Conservation (phyloP, 2,329 filamentous ascomycete genomes). For the Sordariomycetes sp. region DNA sequence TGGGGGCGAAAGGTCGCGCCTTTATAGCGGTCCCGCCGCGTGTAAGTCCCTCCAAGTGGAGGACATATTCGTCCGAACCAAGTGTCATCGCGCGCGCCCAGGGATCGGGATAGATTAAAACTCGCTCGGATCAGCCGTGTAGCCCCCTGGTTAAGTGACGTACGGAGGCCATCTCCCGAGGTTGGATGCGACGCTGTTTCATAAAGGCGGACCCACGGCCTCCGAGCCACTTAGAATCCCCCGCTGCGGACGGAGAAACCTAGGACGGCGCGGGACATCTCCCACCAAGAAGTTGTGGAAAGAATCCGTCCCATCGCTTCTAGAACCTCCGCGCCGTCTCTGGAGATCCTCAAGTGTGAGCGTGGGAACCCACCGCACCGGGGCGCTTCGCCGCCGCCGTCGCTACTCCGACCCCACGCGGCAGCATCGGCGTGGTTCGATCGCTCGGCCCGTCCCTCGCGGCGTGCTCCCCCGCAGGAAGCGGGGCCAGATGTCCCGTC, state of each 20-base stretch:
- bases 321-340: background rate
- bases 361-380: background rate
- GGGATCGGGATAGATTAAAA: background rate
- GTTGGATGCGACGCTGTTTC: background rate
- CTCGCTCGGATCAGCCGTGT: background rate
- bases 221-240: background rate
- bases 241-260: background rate
- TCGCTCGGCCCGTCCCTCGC: background rate
- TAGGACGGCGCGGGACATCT: background rate
- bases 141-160: constrained; percentile 2
- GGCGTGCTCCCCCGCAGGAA: background rate
- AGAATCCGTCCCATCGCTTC: background rate
- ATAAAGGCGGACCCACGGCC: constrained; percentile 4
- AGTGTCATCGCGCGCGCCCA: background rate
- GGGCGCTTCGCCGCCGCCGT: background rate
- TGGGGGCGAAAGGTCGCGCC: background rate
- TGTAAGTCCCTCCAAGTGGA: background rate
- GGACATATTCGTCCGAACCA: background rate
- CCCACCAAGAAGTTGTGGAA: background rate
- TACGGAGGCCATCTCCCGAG: background rate
- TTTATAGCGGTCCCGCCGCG: background rate
- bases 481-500: background rate
- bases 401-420: background rate
- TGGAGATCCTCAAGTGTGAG: background rate
- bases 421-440: background rate